phyloP scores from a whole-genome alignment of 495 filamentous ascomycete genomes.

The Tuber indicum region DNA sequence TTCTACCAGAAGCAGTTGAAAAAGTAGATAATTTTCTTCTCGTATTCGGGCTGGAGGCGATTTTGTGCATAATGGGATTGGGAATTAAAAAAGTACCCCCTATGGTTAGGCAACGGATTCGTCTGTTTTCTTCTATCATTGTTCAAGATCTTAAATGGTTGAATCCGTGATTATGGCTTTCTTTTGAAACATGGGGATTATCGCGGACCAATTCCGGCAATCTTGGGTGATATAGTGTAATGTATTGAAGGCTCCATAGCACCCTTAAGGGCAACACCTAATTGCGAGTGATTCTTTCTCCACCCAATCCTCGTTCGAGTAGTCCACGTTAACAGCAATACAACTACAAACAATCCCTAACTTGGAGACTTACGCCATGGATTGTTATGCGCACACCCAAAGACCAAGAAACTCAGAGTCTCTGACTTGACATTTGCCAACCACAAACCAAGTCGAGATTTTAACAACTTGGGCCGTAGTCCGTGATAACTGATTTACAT shows the following conservation, averaged over 20 bases:
- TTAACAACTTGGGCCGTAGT: not conserved
- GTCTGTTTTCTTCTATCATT: not conserved
- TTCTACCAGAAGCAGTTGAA: conserved; percentile 95
- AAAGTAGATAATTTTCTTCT: conserved; percentile 2
- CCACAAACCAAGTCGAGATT: not conserved
- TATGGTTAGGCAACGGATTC: not conserved
- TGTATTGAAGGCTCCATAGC: not conserved
- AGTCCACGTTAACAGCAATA: not conserved
- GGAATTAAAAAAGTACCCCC: not conserved
- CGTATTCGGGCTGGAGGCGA: not conserved
- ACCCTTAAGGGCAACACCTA: not conserved
- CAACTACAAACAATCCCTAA: not conserved
- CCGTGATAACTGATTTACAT: not conserved
- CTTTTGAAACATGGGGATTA: not conserved
- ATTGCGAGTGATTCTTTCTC: not conserved
- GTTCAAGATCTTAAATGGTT: not conserved
- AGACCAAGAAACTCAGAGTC: not conserved
- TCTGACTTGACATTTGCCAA: not conserved
- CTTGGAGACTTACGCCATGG: not conserved
- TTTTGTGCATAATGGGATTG: conserved; percentile 1
- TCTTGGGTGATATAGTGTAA: not conserved
- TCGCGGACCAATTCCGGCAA: not conserved
- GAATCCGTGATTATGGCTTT: not conserved
- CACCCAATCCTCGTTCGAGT: not conserved
- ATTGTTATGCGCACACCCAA: not conserved